These are phyloP conservation scores for Zygosaccharomyces sapae DNA, from an alignment of 1,139 yeast species.

Conservation along the genomic window DNA sequence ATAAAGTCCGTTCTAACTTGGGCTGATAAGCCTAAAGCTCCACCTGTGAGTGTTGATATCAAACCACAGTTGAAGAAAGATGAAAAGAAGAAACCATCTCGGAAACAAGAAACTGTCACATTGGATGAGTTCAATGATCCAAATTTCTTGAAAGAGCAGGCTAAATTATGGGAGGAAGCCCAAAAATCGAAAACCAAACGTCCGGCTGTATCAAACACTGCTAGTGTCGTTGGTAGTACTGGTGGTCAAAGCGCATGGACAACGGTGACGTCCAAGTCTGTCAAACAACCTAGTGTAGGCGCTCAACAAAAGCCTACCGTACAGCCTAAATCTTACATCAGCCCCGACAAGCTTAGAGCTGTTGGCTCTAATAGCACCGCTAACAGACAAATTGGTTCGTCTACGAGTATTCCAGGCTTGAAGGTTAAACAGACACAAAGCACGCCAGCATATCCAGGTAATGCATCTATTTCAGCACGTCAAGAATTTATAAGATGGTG, in stretches of 20 bases:
- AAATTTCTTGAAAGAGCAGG: slow-evolving; percentile 29
- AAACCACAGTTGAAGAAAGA: slow-evolving; percentile 19
- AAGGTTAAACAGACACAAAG: slow-evolving; percentile 36
- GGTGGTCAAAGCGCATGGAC: slow-evolving; percentile 27
- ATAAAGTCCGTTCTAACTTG: slow-evolving; percentile 30
- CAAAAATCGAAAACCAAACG: slow-evolving; percentile 22
- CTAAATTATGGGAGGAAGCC: slow-evolving; percentile 30
- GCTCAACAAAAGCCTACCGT: slow-evolving; percentile 10
- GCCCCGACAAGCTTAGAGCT: slow-evolving; percentile 27
- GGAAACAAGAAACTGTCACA: slow-evolving; percentile 9
- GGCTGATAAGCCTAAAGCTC: slow-evolving; percentile 28
- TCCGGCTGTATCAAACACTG: slow-evolving; percentile 7
- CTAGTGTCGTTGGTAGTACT: slow-evolving; percentile 9
- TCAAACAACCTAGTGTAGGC: slow-evolving; percentile 8
- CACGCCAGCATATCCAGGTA: slow-evolving; percentile 35
- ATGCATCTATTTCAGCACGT: slow-evolving; percentile 39
- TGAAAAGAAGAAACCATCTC: slow-evolving; percentile 4
- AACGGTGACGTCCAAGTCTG: slow-evolving; percentile 26
- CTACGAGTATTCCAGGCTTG: slow-evolving; percentile 29
- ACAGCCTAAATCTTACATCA: slow-evolving; percentile 20
- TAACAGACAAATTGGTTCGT: slow-evolving; percentile 30
- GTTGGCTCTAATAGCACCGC: slow-evolving; percentile 19
- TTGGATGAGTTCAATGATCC: slow-evolving; percentile 25
- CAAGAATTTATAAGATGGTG: slow-evolving; percentile 87
- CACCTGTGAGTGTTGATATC: slow-evolving; percentile 20